Conservation (phyloP, 176 grass and related monocot genomes). For the Bonia amplexicaulis region DNA sequence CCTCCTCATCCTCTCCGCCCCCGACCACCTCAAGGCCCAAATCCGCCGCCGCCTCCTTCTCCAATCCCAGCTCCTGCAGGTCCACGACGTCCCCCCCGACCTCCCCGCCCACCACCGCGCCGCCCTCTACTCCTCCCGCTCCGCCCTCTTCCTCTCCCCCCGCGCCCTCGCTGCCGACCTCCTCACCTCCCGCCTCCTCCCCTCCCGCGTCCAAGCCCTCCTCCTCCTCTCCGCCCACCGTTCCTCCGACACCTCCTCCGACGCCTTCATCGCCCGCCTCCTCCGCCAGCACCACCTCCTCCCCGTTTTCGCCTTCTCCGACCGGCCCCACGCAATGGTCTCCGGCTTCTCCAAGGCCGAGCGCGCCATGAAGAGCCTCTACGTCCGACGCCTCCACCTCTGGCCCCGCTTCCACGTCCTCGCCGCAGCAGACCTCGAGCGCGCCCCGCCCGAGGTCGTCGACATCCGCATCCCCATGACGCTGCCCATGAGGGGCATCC, state of each 20-base stretch:
- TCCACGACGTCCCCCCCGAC: conserved; percentile 54
- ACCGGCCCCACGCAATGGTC: conserved; percentile 80
- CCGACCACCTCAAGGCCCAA: conserved; percentile 48
- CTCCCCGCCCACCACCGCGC: conserved; percentile 64
- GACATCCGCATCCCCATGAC: conserved; percentile 84
- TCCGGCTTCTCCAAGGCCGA: conserved; percentile 90
- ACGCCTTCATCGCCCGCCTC: conserved; percentile 77
- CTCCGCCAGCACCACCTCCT: conserved; percentile 54
- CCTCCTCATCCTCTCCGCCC: conserved; percentile 66
- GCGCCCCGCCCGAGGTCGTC: conserved; percentile 68
- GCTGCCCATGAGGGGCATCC: conserved; percentile 72
- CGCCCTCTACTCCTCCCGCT: conserved; percentile 64
- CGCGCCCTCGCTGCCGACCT: conserved; percentile 84
- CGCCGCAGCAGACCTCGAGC: conserved; percentile 67
- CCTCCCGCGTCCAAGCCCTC: conserved; percentile 50
- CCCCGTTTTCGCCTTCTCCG: conserved; percentile 72
- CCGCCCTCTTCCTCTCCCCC: conserved; percentile 66
- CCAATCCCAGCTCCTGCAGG: conserved; percentile 24
- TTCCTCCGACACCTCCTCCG: conserved; percentile 69
- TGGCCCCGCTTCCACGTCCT: conserved; percentile 96
- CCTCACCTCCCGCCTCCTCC: conserved; percentile 69
- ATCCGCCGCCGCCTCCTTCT: conserved; percentile 49
- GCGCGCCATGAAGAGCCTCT: conserved; percentile 85
- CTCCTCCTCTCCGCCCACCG: conserved; percentile 66
- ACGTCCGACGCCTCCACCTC: conserved; percentile 75